A percentile compares a stretch with the other conserved stretches of the same genome.
Conservation (phyloP, 2,329 filamentous ascomycete species). For the Ascosphaera acerosa region DNA sequence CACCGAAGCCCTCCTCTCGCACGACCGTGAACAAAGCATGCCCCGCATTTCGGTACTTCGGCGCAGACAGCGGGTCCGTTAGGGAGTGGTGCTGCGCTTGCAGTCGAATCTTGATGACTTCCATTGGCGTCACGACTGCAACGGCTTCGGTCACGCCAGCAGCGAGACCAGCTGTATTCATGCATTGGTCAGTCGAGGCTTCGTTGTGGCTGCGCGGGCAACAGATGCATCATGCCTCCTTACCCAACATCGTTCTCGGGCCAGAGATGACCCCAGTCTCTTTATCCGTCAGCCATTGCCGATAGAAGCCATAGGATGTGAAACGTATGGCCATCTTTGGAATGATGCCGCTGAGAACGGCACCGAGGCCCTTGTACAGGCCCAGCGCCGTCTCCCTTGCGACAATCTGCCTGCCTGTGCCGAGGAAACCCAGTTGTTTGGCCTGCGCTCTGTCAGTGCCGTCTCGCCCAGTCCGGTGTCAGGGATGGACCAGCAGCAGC, state of each 20-base stretch:
- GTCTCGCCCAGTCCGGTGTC: neutral
- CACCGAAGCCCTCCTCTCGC: conserved; percentile 66
- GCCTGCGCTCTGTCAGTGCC: conserved; percentile 15
- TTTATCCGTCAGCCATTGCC: conserved; percentile 49
- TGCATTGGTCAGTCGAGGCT: too few species aligned
- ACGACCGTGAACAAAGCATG: conserved; percentile 66
- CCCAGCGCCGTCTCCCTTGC: conserved; percentile 74
- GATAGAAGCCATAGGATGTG: conserved; percentile 91
- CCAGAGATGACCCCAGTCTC: conserved; percentile 42
- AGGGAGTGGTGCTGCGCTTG: conserved; percentile 97
- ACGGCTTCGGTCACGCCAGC: conserved; percentile 94
- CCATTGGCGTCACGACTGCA: conserved; percentile 91
- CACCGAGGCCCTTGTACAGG: conserved; percentile 94
- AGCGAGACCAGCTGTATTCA: conserved; percentile 55
- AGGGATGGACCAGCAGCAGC: conserved; percentile 10
- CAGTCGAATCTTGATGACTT: conserved; percentile 94
- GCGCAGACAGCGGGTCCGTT: conserved; percentile 84
- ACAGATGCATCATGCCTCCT: conserved; percentile 9
- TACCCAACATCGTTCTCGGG: conserved; percentile 44
- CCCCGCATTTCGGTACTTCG: conserved; percentile 91
- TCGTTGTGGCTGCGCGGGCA: too few species aligned
- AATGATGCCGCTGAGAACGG: conserved; percentile 84
- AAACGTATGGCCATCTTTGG: conserved; percentile 99
- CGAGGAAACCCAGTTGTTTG: conserved; percentile 66
- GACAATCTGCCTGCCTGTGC: conserved; percentile 67